phyloP scores from a whole-genome alignment of 2,329 filamentous ascomycete genomes.

The Monilinia aucupariae region DNA sequence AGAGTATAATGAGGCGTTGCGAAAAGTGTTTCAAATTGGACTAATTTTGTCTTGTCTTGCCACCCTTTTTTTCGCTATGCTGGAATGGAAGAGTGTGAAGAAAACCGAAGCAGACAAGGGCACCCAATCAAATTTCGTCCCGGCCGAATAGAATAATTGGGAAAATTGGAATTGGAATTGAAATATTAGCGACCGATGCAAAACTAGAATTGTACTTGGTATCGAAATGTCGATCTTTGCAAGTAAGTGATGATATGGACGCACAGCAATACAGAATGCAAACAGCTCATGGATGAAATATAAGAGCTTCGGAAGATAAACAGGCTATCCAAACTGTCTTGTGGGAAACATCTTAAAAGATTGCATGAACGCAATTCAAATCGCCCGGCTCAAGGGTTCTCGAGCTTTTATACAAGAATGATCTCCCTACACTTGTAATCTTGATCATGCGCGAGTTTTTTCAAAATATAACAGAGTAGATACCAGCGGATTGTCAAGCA shows the following conservation, averaged over 20 bases:
- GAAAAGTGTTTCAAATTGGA: conserved; percentile 54
- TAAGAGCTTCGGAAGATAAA: neutral
- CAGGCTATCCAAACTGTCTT: neutral
- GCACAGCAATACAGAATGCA: neutral
- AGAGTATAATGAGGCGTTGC: conserved; percentile 58
- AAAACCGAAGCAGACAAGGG: neutral
- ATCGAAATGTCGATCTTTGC: neutral
- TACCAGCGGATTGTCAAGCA: neutral
- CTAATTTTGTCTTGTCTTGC: conserved; percentile 49
- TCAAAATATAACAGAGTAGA: neutral
- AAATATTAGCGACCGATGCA: neutral
- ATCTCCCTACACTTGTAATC: neutral
- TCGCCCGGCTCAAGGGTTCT: neutral
- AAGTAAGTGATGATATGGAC: neutral
- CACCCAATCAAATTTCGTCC: neutral
- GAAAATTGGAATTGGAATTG: neutral
- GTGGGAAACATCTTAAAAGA: neutral
- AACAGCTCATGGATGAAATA: neutral
- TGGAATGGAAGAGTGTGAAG: conserved; percentile 50
- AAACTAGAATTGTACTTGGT: neutral
- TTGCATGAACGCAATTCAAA: neutral
- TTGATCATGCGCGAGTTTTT: neutral
- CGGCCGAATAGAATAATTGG: neutral
- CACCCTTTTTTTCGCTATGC: conserved; percentile 48
- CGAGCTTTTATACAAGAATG: neutral